A percentile compares a stretch with the other conserved stretches of the same genome.
These are phyloP conservation scores for Suillus paluster DNA, from an alignment of 768 basidiomycete species.

Conservation along the genomic window DNA sequence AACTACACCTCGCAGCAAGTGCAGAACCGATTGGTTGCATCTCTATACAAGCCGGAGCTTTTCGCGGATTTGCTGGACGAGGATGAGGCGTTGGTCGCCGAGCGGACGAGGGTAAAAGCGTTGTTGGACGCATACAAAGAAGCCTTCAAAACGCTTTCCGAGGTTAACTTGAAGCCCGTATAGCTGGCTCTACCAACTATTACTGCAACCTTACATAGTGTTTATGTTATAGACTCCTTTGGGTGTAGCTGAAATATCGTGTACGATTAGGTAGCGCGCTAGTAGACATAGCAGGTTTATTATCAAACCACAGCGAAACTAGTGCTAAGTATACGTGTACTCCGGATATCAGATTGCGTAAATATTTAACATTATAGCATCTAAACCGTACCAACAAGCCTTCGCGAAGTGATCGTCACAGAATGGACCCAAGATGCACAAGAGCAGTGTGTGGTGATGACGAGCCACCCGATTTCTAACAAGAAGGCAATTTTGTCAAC, in stretches of 20 bases:
- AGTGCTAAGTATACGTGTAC: neutral
- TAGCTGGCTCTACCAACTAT: constrained; percentile 24
- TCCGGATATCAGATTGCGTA: constrained; percentile 4
- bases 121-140: constrained; percentile 96
- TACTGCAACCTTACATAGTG: neutral
- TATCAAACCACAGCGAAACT: constrained; percentile 4
- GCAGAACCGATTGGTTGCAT: constrained; percentile 93
- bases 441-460: neutral
- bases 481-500: constrained; percentile 6
- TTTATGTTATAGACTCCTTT: neutral
- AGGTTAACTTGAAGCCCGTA: constrained; percentile 74
- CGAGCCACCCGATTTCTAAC: neutral
- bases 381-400: constrained; percentile 23
- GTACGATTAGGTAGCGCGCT: neutral
- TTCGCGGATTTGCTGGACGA: constrained; percentile 92
- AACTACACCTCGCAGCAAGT: constrained; percentile 97
- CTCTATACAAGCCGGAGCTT: constrained; percentile 92
- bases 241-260: neutral
- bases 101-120: constrained; percentile 91
- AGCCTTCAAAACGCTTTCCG: constrained; percentile 85
- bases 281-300: neutral
- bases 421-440: constrained; percentile 19
- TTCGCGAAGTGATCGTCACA: constrained; percentile 23
- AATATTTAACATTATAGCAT: constrained; percentile 27
- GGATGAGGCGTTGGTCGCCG: constrained; percentile 93